These are phyloP conservation scores for Leonotis leonurus DNA, from an alignment of 257 asterid species.

Conservation along the genomic window DNA sequence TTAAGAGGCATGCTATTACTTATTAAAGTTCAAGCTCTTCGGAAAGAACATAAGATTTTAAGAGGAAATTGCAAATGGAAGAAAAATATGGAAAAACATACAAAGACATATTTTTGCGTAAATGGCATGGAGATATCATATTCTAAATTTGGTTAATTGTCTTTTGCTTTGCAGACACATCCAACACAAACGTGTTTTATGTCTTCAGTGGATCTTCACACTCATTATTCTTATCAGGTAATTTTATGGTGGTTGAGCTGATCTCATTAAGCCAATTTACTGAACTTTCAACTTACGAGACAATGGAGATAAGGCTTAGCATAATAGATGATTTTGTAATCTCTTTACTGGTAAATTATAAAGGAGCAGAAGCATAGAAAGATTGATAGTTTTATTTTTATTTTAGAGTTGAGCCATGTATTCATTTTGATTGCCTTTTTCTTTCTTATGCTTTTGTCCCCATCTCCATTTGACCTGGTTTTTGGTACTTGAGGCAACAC, in stretches of 20 bases:
- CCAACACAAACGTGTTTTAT: conserved; percentile 97
- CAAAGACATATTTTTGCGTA: not conserved
- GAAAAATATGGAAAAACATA: not conserved
- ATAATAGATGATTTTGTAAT: not conserved
- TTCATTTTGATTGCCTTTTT: not conserved
- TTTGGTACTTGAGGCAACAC: not conserved
- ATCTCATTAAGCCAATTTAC: conserved; percentile 1
- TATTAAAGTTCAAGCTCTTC: not conserved
- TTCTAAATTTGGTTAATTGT: not conserved
- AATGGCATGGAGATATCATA: not conserved
- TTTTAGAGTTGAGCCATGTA: not conserved
- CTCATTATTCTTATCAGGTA: conserved; percentile 99
- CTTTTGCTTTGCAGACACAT: conserved; percentile 79
- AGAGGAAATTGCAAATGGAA: conserved; percentile 1
- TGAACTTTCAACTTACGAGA: not conserved
- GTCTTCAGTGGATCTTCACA: conserved; percentile 98
- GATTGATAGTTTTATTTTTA: not conserved
- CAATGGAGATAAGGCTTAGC: not conserved
- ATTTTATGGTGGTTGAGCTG: not conserved
- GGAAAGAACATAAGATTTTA: not conserved
- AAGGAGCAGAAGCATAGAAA: not conserved
- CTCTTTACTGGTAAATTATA: not conserved
- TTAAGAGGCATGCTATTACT: not conserved
- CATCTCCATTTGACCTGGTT: not conserved
- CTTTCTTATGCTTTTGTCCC: not conserved